Base-by-base conservation (phyloP, 1,284 basidiomycete species). In the Leccinum angustisporum region DNA sequence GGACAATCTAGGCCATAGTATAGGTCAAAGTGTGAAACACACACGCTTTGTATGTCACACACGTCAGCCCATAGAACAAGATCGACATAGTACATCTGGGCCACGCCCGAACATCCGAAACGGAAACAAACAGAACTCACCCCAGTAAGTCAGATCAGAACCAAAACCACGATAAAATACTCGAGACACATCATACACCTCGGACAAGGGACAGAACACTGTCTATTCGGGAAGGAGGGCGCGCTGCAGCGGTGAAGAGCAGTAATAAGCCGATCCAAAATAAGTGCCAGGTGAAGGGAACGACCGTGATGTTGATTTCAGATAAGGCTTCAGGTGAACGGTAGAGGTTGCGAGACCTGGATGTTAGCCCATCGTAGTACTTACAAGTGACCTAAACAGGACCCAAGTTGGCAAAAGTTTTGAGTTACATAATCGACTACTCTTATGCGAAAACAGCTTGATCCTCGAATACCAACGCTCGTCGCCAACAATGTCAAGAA, bases 401-500 rank as follows among this genome's bases (percentile, higher is more conserved):
- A 46, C 18, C 43, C n/a, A n/a, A n/a, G n/a, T n/a, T n/a, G n/a
- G n/a, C n/a, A 46, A 46, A 46, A 18, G 14, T n/a, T 10, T 18
- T 43, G 0, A 18, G 16, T 40, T 43, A 40, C 16, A 16, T 40
- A 40, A 40, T 13, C 21, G 46, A 21, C n/a, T 48, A 25, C 21
- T 50, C 8, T 27, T 0, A 30, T 51, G 50, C 50, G 50, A 30
- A 51, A 51, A 51, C 90, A 92, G 67, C 85, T 97, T 60, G 96
- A 98, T 78, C 90, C 92, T 57, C 90, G 96, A 59, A 96, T 98
- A 70, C 94, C 94, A 13, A 91, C 90, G 60, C 85, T 98, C 63
- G 96, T 98, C 75, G 89, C 87, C 70, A 97, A 96, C 78, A 94
- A 94, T 86, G 95, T 97, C 74, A 89, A 92, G 77, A 84, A 88